Evolutionary conservation across 768 basidiomycete species (phyloP).

Genomic region (Hygrophoropsis aurantiaca): DNA sequence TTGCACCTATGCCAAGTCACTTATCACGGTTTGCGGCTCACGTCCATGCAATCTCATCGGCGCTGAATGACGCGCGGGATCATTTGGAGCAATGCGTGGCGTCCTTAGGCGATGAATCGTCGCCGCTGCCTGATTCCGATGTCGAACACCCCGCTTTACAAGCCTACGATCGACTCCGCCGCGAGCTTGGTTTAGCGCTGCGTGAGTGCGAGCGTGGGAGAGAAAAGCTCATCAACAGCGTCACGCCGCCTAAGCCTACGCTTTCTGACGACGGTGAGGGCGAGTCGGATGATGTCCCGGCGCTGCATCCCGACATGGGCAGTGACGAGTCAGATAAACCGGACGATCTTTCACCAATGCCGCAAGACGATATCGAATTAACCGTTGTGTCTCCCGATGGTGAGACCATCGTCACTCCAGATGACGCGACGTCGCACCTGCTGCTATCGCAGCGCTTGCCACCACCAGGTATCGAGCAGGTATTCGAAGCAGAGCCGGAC

Average conservation of each 20-base stretch:
- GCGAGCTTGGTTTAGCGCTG: constrained; percentile 75
- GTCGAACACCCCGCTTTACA: constrained; percentile 52
- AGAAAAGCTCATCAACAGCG: constrained; percentile 56
- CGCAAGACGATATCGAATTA: constrained; percentile 7
- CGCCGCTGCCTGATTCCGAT: constrained; percentile 16
- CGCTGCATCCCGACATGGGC: constrained; percentile 48
- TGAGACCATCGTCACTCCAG: constrained; percentile 27
- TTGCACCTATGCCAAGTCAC: constrained; percentile 74
- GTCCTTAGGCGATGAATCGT: constrained; percentile 46
- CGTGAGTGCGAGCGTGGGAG: constrained; percentile 82
- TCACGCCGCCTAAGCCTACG: constrained; percentile 42
- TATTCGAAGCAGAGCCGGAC: constrained; percentile 70
- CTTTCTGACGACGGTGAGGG: constrained; percentile 37
- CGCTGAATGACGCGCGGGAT: constrained; percentile 70
- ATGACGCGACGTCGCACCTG: constrained; percentile 60
- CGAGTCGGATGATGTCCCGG: constrained; percentile 49
- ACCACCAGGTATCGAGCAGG: constrained; percentile 71
- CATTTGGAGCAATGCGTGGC: constrained; percentile 64
- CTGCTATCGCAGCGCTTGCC: constrained; percentile 56
- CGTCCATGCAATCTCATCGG: constrained; percentile 65
- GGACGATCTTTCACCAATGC: constrained; percentile 37
- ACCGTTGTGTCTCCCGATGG: constrained; percentile 20
- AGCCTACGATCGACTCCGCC: constrained; percentile 73
- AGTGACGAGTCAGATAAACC: constrained; percentile 55
- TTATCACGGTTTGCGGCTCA: constrained; percentile 71